A percentile compares a stretch with the other conserved stretches of the same genome.
Conservation (phyloP, 176 grass and related monocot species). For the Calamus simplicifolius region DNA sequence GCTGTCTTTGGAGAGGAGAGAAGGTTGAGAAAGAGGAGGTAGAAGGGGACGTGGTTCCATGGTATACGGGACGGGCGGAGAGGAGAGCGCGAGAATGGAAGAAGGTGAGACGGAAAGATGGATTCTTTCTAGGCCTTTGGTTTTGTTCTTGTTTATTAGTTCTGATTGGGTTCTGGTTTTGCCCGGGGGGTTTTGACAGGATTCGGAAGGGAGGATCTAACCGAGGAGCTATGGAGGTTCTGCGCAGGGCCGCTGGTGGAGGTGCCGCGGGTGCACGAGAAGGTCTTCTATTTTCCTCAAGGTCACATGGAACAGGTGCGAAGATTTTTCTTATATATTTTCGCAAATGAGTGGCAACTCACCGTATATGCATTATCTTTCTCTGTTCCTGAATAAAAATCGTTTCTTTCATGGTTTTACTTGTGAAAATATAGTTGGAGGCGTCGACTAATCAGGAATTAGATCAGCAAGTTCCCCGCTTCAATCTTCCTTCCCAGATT, state of each 20-base stretch:
- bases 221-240: constrained; percentile 73
- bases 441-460: constrained; percentile 53
- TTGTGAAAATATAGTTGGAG: constrained; percentile 40
- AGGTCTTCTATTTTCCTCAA: constrained; percentile 95
- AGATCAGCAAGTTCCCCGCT: constrained; percentile 35
- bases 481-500: constrained; percentile 82
- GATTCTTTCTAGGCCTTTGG: too few species aligned
- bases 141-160: too few species aligned
- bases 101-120: too few species aligned
- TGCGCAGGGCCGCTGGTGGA: constrained; percentile 93
- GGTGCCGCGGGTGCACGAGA: constrained; percentile 53
- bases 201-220: constrained; percentile 27
- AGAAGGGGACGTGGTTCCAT: too few species aligned
- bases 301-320: constrained; percentile 89
- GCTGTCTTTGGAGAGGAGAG: too few species aligned
- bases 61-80: too few species aligned
- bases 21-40: too few species aligned
- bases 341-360: too few species aligned
- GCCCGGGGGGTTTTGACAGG: not conserved
- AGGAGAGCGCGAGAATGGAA: too few species aligned
- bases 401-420: not conserved
- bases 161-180: not conserved
- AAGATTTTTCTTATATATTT: not conserved
- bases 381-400: constrained; percentile 1
- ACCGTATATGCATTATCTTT: not conserved